Evolutionary conservation across 495 filamentous ascomycete genomes (phyloP), one percentile per base, ranked within the genome.

Genomic region (Tuber magnatum): DNA sequence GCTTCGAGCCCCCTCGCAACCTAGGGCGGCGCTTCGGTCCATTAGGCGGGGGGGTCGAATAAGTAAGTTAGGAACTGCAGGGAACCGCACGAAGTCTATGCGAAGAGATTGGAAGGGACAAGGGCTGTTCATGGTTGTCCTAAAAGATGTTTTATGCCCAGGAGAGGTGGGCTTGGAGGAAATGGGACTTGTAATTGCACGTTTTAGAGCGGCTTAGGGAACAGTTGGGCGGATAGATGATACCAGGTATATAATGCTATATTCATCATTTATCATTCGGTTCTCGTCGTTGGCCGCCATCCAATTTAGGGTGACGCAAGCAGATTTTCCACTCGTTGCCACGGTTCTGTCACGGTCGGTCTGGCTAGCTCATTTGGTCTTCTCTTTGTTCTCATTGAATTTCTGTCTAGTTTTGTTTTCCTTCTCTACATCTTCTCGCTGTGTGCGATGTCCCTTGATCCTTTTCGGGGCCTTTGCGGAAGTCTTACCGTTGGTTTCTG

Each of bases 301-400:
- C 28, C 18, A 20, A 8, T 35, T 35, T 32, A 7, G 28, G 14
- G 14, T 35, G 56, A 35, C 28, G 56, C 0, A 28, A 18, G 6
- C 56, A 28, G 4, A 8, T 65, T 65, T 35, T 32, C 56, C 18
- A 18, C 56, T 35, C 14, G 28, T 35, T 65, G 28, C 32, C 28
- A 35, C 14, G 28, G 14, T 1, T 61, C 28, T 65, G 3, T 35
- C 2, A 18, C 28, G 28, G 56, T 20, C 28, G 35, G 14, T 35
- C 56, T 12, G 51, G n/a, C 6, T 28, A 35, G 70, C 12, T 43
- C n/a, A 43, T 24, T 68, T 69, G 48, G 35, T n/a, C 42, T 69
- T 70, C 38, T 75, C 68, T 40, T 42, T 38, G 28, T 71, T 72
- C 42, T 71, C 48, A 48, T 39, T 40, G 70, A 65, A 44, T 40